A percentile compares a stretch with the other conserved stretches of the same genome.
These are phyloP conservation scores for Neocatenulostroma microsporum DNA, from an alignment of 2,329 filamentous ascomycete species.

Conservation along the genomic window DNA sequence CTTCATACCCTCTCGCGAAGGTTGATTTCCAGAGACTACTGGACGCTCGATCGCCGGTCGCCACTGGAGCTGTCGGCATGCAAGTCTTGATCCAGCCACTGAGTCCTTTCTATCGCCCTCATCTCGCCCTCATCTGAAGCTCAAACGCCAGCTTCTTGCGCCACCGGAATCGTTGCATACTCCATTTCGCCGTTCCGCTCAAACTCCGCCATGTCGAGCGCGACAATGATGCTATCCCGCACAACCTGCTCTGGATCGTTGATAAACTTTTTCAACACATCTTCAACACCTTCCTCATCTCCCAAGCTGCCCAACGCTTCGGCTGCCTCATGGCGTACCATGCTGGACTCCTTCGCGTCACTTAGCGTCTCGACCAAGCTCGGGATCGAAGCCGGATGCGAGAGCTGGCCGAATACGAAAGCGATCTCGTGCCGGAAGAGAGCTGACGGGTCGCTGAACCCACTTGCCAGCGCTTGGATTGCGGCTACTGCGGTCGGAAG, in stretches of 20 bases:
- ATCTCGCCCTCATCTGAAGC: too few relatives aligned
- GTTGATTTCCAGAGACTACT: too few relatives aligned
- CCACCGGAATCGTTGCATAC: conserved; percentile 75
- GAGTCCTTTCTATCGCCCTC: too few relatives aligned
- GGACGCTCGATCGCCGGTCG: too few relatives aligned
- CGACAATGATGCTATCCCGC: conserved; percentile 87
- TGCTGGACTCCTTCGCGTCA: conserved; percentile 74
- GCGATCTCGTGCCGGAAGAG: conserved; percentile 97
- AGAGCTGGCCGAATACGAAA: conserved; percentile 94
- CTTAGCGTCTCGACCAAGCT: conserved; percentile 72
- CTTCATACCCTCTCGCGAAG: too few relatives aligned
- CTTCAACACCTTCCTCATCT: conserved; percentile 87
- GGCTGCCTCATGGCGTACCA: conserved; percentile 96
- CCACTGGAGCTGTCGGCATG: too few relatives aligned
- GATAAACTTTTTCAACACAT: conserved; percentile 71
- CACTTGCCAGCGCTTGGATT: conserved; percentile 74
- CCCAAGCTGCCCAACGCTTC: conserved; percentile 92
- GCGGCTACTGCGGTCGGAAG: conserved; percentile 84
- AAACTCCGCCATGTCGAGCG: conserved; percentile 95
- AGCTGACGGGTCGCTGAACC: conserved; percentile 76
- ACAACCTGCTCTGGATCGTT: conserved; percentile 90
- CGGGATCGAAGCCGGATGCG: conserved; percentile 93
- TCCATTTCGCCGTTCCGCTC: conserved; percentile 83
- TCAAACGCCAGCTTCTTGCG: too few relatives aligned
- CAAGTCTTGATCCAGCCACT: too few relatives aligned